Evolutionary conservation across 257 asterid genomes (phyloP).

Genomic region (Gentiana macrophylla): DNA sequence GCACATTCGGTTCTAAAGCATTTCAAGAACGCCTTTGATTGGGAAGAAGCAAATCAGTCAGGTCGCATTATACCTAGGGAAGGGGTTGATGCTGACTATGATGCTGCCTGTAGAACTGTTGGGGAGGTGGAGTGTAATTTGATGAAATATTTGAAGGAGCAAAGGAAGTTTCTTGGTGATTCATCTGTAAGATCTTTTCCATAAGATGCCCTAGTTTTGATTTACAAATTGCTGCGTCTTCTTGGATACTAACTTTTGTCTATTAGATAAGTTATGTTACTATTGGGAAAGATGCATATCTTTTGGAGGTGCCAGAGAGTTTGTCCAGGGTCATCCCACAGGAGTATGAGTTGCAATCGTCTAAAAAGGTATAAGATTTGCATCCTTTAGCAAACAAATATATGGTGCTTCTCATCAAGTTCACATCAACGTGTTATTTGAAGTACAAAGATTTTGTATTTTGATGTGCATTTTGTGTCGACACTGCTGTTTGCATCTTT

Average conservation of each 20-base stretch:
- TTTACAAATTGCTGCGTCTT: background rate
- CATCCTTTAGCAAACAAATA: too few relatives aligned
- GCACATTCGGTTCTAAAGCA: conserved; percentile 44
- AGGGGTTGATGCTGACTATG: conserved; percentile 88
- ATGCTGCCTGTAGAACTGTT: conserved; percentile 64
- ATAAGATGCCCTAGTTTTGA: background rate
- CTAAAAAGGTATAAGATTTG: conserved; percentile 57
- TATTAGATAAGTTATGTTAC: conserved; percentile 69
- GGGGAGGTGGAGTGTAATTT: conserved; percentile 58
- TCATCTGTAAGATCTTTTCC: conserved; percentile 47
- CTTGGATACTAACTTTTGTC: conserved; percentile 6
- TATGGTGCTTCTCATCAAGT: too few relatives aligned
- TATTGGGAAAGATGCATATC: conserved; percentile 81
- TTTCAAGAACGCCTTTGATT: conserved; percentile 90
- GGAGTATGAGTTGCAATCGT: conserved; percentile 79
- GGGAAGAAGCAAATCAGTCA: conserved; percentile 86
- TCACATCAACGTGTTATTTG: too few relatives aligned
- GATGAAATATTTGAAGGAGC: conserved; percentile 73
- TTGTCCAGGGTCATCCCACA: conserved; percentile 53
- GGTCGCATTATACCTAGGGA: conserved; percentile 91
- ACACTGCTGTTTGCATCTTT: too few relatives aligned
- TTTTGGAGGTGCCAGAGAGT: conserved; percentile 88
- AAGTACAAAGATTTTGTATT: too few relatives aligned
- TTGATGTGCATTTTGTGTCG: too few relatives aligned
- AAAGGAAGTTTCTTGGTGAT: conserved; percentile 62